A percentile compares a stretch with the other conserved stretches of the same genome.
These are phyloP conservation scores for Macrotyloma uniflorum DNA, from an alignment of 306 rosid genomes.

Conservation along the genomic window DNA sequence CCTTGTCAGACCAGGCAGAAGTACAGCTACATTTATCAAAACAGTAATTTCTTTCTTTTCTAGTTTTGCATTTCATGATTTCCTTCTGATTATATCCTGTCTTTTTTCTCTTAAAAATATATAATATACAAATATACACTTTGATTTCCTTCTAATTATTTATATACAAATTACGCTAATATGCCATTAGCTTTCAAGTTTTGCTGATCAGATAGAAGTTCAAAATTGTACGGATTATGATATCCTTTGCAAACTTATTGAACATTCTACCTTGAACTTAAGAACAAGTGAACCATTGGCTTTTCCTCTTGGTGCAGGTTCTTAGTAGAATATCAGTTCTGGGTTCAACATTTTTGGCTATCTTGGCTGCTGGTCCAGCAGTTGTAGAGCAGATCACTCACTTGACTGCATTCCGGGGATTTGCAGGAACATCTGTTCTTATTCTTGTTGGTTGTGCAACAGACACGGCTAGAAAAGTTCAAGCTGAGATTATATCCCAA, in stretches of 20 bases:
- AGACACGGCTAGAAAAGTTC: slow-evolving; percentile 94
- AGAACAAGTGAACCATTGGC: background rate
- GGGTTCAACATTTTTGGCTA: slow-evolving; percentile 88
- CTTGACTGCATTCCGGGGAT: slow-evolving; percentile 92
- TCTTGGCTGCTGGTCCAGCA: slow-evolving; percentile 93
- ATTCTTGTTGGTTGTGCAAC: slow-evolving; percentile 97
- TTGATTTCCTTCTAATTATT: background rate
- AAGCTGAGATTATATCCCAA: slow-evolving; percentile 93
- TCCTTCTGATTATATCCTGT: background rate
- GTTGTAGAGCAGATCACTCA: slow-evolving; percentile 85
- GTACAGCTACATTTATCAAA: slow-evolving; percentile 81
- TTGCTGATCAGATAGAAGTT: too few species aligned
- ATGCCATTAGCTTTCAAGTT: slow-evolving; percentile 25
- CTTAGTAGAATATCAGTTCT: slow-evolving; percentile 95
- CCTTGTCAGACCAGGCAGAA: slow-evolving; percentile 89
- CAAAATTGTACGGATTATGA: too few species aligned
- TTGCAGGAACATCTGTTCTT: slow-evolving; percentile 96
- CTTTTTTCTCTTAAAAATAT: background rate
- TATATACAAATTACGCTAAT: background rate
- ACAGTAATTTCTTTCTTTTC: slow-evolving; percentile 57
- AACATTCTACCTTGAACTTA: slow-evolving; percentile 11
- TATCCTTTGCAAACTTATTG: background rate
- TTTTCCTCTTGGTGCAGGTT: slow-evolving; percentile 54
- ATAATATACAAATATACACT: slow-evolving; percentile 1
- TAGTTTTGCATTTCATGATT: slow-evolving; percentile 10